These are phyloP conservation scores for Curvularia sp. DNA, from an alignment of 2,329 filamentous ascomycete species.

Conservation along the genomic window DNA sequence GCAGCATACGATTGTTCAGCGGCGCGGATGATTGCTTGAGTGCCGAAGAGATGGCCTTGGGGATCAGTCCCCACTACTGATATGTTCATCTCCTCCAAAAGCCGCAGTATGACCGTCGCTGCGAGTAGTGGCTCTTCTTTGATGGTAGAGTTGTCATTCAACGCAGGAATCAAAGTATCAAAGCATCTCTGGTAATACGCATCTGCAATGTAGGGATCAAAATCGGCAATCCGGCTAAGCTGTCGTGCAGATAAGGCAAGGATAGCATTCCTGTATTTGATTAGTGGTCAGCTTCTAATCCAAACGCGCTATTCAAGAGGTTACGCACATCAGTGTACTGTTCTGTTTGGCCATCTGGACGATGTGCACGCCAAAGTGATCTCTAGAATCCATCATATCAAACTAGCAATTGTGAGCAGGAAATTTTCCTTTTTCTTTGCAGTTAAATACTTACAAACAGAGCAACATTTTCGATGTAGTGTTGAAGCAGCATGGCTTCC, in stretches of 20 bases:
- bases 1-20: conserved; percentile 45
- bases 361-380: conserved; percentile 47
- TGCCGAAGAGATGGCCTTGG: conserved; percentile 52
- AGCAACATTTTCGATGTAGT: conserved; percentile 49
- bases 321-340: conserved; percentile 46
- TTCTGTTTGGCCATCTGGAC: conserved; percentile 49
- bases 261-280: conserved; percentile 45
- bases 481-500: conserved; percentile 48
- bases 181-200: conserved; percentile 54
- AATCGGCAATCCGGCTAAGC: conserved; percentile 50
- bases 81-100: conserved; percentile 55
- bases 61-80: conserved; percentile 46
- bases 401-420: conserved; percentile 31
- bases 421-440: too few species aligned
- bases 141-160: conserved; percentile 51
- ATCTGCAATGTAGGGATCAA: conserved; percentile 53
- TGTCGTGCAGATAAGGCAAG: conserved; percentile 54
- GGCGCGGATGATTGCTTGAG: conserved; percentile 47
- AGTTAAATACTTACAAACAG: conserved; percentile 38
- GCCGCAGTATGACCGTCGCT: conserved; percentile 52
- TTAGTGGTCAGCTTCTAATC: not conserved
- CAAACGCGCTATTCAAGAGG: too few species aligned
- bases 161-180: conserved; percentile 51
- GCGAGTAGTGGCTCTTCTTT: conserved; percentile 53
- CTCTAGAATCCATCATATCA: conserved; percentile 46